Conservation (phyloP, 2,329 filamentous ascomycete genomes). For the Colletotrichum chlorophyti region DNA sequence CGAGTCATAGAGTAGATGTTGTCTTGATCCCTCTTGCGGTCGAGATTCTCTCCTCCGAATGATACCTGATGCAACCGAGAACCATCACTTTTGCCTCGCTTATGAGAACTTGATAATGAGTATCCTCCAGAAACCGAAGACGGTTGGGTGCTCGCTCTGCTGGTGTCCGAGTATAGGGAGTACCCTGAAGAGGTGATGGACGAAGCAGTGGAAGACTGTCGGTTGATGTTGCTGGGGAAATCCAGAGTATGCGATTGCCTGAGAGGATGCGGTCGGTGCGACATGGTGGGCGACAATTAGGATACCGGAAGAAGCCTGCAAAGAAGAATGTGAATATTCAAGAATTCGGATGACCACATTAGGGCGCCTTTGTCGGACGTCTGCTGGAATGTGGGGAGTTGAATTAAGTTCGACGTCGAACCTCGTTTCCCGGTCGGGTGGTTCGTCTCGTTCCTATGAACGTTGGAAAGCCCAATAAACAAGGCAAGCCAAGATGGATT, state of each 20-base stretch:
- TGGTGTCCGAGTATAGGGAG: slow-evolving; percentile 66
- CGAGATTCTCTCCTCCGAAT: slow-evolving; percentile 38
- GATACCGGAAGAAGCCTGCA: slow-evolving; percentile 32
- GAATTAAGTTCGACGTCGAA: slow-evolving; percentile 14
- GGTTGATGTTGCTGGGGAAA: slow-evolving; percentile 51
- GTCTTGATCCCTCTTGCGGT: slow-evolving; percentile 55
- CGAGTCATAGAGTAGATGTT: slow-evolving; percentile 74
- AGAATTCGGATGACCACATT: slow-evolving; percentile 36
- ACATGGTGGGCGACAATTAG: slow-evolving; percentile 49
- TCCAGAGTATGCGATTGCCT: slow-evolving; percentile 63
- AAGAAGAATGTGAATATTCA: slow-evolving; percentile 31
- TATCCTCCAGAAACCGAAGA: slow-evolving; percentile 74
- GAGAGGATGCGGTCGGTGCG: slow-evolving; percentile 63
- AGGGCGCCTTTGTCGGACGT: slow-evolving; percentile 30
- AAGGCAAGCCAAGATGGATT: not conserved
- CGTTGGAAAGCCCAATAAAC: not conserved
- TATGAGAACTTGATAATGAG: slow-evolving; percentile 60
- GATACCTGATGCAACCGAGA: slow-evolving; percentile 51
- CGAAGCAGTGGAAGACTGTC: slow-evolving; percentile 74
- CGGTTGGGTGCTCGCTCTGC: slow-evolving; percentile 72
- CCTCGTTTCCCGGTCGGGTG: slow-evolving; percentile 1
- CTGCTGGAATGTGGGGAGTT: slow-evolving; percentile 10
- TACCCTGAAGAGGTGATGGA: slow-evolving; percentile 75
- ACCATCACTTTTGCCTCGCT: slow-evolving; percentile 78
- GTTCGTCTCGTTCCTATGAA: slow-evolving; percentile 2